Conservation (phyloP, 495 filamentous ascomycete genomes). For the Penicillium samsonianum region DNA sequence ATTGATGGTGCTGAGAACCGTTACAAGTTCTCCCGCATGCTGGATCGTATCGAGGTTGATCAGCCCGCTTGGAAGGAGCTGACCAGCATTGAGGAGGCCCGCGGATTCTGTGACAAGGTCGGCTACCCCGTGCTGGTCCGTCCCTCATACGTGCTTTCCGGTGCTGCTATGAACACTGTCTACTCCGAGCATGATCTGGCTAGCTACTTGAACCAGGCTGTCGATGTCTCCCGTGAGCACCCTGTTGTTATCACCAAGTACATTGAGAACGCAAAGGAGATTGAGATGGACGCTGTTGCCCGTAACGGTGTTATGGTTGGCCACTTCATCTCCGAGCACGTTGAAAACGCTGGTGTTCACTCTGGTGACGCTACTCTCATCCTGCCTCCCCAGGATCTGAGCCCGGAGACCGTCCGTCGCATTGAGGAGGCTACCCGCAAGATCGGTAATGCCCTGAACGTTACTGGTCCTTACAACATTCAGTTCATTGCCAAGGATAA, state of each 20-base stretch:
- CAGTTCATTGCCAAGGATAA: constrained; percentile 99
- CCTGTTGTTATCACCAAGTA: constrained; percentile 99
- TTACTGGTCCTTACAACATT: constrained; percentile 97
- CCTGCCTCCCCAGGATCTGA: constrained; percentile 94
- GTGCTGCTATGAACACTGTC: constrained; percentile 99
- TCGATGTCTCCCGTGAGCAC: constrained; percentile 90
- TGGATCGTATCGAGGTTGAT: constrained; percentile 92
- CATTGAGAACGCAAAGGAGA: constrained; percentile 96
- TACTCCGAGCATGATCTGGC: constrained; percentile 88
- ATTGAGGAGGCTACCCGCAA: constrained; percentile 95
- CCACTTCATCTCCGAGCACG: constrained; percentile 95
- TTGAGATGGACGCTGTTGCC: constrained; percentile 95
- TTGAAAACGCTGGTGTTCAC: constrained; percentile 97
- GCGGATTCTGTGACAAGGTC: constrained; percentile 82
- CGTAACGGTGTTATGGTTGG: constrained; percentile 83
- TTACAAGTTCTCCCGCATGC: constrained; percentile 97
- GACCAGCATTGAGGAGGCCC: constrained; percentile 85
- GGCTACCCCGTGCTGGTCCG: constrained; percentile 93
- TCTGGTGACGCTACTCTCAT: constrained; percentile 96
- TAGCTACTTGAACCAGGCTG: constrained; percentile 86
- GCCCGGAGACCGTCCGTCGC: constrained; percentile 80
- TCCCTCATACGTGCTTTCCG: constrained; percentile 96
- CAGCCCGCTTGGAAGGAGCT: constrained; percentile 98
- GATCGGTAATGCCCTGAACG: constrained; percentile 91
- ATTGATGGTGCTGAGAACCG: constrained; percentile 97